Evolutionary conservation across 2,329 filamentous ascomycete species (phyloP).

Genomic region (Coniella vitis): DNA sequence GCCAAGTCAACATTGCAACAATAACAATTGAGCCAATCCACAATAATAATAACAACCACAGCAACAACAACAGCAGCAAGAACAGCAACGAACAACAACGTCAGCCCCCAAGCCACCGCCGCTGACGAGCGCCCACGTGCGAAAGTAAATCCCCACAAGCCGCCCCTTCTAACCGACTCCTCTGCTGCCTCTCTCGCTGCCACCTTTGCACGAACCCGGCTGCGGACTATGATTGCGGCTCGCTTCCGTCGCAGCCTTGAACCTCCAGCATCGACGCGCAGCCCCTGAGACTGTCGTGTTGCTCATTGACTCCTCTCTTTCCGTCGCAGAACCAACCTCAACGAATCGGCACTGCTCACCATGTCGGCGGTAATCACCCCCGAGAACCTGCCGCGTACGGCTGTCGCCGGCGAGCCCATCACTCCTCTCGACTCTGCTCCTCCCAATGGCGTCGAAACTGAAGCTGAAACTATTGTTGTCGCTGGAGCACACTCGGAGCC

Average conservation of each 20-base stretch:
- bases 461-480: too few species aligned
- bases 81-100: background rate
- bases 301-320: background rate
- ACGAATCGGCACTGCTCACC: background rate
- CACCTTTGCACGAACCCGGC: too few species aligned
- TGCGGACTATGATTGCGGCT: conserved; percentile 7
- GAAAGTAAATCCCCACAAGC: too few species aligned
- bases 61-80: too few species aligned
- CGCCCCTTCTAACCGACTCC: too few species aligned
- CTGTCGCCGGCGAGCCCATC: conserved; percentile 9
- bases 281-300: background rate
- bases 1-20: too few species aligned
- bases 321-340: background rate
- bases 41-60: too few species aligned
- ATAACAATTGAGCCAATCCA: too few species aligned
- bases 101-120: too few species aligned
- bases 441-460: background rate
- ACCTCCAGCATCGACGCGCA: background rate
- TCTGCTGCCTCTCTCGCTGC: too few species aligned
- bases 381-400: conserved; percentile 2
- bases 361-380: conserved; percentile 11
- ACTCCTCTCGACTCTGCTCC: conserved; percentile 2
- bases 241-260: background rate
- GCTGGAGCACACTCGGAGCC: too few species aligned
- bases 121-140: too few species aligned